These are phyloP conservation scores for Yamadazyma spencermartinsiae DNA, from an alignment of 1,139 yeast species.

Conservation along the genomic window DNA sequence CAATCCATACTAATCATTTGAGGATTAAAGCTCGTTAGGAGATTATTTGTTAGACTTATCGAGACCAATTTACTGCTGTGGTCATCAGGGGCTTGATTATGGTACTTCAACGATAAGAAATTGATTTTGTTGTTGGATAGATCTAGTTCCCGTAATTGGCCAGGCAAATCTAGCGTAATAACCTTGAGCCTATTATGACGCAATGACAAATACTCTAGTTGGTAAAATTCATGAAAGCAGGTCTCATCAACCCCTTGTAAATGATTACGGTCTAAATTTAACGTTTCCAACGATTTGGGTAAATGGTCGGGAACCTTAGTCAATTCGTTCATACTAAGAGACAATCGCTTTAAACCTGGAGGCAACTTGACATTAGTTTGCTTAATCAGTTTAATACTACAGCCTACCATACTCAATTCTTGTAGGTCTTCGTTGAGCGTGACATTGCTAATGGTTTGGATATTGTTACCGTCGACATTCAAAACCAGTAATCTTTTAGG, in stretches of 20 bases:
- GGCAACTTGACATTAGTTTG: slow-evolving; percentile 15
- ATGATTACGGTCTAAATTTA: slow-evolving; percentile 15
- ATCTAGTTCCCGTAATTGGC: background rate
- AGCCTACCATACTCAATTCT: slow-evolving; percentile 25
- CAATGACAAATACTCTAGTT: slow-evolving; percentile 4
- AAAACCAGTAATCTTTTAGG: slow-evolving; percentile 19
- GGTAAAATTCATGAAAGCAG: slow-evolving; percentile 1
- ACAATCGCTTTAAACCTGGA: slow-evolving; percentile 12
- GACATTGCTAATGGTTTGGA: slow-evolving; percentile 13
- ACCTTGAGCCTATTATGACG: slow-evolving; percentile 6
- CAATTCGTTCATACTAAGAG: slow-evolving; percentile 19
- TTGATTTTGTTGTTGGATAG: slow-evolving; percentile 10
- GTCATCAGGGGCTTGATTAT: background rate
- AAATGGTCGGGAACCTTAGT: slow-evolving; percentile 7
- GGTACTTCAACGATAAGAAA: background rate
- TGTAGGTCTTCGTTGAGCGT: slow-evolving; percentile 15
- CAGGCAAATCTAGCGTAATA: background rate
- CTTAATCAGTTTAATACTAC: slow-evolving; percentile 16
- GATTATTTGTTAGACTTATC: slow-evolving; percentile 2
- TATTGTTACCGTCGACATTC: slow-evolving; percentile 23
- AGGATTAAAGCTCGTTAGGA: slow-evolving; percentile 14
- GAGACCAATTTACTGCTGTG: background rate
- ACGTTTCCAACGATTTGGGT: slow-evolving; percentile 13
- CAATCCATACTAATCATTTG: slow-evolving; percentile 3
- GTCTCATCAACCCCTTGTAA: slow-evolving; percentile 6